Conservation (phyloP, 2,329 filamentous ascomycete genomes). For the Arthrocladium fulminans region DNA sequence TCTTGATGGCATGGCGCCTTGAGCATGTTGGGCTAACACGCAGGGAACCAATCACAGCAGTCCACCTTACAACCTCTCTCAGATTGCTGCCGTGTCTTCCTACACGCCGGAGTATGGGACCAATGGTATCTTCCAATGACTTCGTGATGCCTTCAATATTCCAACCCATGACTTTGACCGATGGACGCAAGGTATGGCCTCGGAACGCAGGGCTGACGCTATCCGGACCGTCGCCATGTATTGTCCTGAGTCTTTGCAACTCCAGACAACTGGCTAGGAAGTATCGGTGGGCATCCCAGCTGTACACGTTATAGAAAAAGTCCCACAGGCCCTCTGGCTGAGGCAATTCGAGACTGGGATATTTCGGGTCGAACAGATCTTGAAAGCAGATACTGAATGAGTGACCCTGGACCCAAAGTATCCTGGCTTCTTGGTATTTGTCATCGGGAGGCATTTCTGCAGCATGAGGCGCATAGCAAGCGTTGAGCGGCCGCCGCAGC, state of each 20-base stretch:
- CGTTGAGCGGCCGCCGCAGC: slow-evolving; percentile 26
- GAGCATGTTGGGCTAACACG: background rate
- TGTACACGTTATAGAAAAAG: slow-evolving; percentile 20
- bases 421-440: slow-evolving; percentile 19
- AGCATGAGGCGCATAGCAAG: slow-evolving; percentile 24
- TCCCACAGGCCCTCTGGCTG: slow-evolving; percentile 22
- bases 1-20: background rate
- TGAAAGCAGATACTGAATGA: slow-evolving; percentile 25
- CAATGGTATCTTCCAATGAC: slow-evolving; percentile 16
- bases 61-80: slow-evolving; percentile 20
- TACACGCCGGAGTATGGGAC: slow-evolving; percentile 18
- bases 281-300: slow-evolving; percentile 15
- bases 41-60: slow-evolving; percentile 13
- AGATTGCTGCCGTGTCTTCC: slow-evolving; percentile 14
- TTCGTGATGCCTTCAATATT: slow-evolving; percentile 14
- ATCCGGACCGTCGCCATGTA: background rate
- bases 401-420: slow-evolving; percentile 23
- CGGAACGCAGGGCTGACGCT: background rate
- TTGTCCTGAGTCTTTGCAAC: slow-evolving; percentile 13
- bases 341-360: slow-evolving; percentile 23
- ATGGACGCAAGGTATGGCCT: background rate
- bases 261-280: slow-evolving; percentile 18
- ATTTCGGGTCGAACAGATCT: slow-evolving; percentile 27
- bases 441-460: slow-evolving; percentile 14
- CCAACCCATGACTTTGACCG: slow-evolving; percentile 10